These are phyloP conservation scores for Fusarium tuaranense DNA, from an alignment of 2,329 filamentous ascomycete genomes.

Conservation along the genomic window DNA sequence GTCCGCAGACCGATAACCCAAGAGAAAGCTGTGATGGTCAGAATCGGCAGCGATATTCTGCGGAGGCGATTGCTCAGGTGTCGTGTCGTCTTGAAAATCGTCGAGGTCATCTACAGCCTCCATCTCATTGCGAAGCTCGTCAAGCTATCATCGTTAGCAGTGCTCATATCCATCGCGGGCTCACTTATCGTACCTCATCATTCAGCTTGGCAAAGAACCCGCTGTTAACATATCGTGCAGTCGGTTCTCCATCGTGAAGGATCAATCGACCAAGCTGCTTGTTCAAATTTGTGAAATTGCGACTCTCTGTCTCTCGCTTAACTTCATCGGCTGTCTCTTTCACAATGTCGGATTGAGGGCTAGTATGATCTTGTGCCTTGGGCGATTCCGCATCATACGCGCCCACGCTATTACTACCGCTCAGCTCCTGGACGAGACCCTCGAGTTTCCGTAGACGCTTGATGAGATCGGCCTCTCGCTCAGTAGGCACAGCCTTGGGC, in stretches of 20 bases:
- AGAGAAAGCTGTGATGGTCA: conserved; percentile 36
- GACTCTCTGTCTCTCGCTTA: conserved; percentile 45
- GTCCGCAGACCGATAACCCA: conserved; percentile 32
- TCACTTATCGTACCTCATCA: conserved; percentile 68
- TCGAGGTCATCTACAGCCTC: conserved; percentile 23
- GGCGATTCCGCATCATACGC: neutral
- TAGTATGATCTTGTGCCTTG: conserved; percentile 1
- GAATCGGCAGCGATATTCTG: conserved; percentile 3
- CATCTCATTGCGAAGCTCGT: conserved; percentile 34
- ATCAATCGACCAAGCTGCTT: conserved; percentile 68
- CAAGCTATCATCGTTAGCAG: conserved; percentile 21
- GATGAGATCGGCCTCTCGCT: conserved; percentile 74
- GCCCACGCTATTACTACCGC: conserved; percentile 50
- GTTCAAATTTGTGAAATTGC: conserved; percentile 56
- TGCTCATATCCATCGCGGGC: neutral
- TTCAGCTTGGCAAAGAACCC: conserved; percentile 81
- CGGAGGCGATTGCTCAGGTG: conserved; percentile 32
- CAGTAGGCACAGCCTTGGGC: conserved; percentile 62
- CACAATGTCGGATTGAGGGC: conserved; percentile 12
- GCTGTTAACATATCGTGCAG: conserved; percentile 79
- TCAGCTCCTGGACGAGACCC: conserved; percentile 77
- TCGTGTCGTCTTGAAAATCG: conserved; percentile 28
- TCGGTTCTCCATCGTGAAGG: conserved; percentile 74
- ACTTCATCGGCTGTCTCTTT: conserved; percentile 27
- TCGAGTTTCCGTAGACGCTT: conserved; percentile 78